Evolutionary conservation across 2,329 filamentous ascomycete genomes (phyloP).

Genomic region (Monosporascus sp.): DNA sequence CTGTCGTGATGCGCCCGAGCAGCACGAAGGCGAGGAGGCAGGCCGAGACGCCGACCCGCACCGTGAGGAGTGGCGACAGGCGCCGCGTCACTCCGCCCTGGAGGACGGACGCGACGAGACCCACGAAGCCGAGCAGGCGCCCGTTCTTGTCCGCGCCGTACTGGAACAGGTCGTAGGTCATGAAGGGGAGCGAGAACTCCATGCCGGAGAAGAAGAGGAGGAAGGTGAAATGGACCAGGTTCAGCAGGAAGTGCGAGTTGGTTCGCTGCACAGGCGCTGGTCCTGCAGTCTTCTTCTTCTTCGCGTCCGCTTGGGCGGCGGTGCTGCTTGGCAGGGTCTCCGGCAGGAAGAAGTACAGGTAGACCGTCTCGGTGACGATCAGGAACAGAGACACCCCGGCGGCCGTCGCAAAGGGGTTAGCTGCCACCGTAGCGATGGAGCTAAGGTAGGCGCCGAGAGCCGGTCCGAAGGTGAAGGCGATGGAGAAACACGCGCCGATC

Average conservation of each 20-base stretch:
- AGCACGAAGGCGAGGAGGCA: constrained; percentile 78
- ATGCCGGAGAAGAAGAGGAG: constrained; percentile 96
- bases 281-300: constrained; percentile 11
- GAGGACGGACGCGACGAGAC: constrained; percentile 83
- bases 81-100: constrained; percentile 89
- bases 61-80: constrained; percentile 72
- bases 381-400: constrained; percentile 81
- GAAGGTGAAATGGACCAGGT: constrained; percentile 82
- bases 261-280: constrained; percentile 48
- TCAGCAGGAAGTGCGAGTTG: constrained; percentile 79
- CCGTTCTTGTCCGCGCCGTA: constrained; percentile 79
- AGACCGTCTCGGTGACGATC: constrained; percentile 81
- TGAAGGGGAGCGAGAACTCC: constrained; percentile 95
- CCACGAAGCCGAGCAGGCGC: constrained; percentile 81
- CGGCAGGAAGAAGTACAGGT: constrained; percentile 77
- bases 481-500: constrained; percentile 92
- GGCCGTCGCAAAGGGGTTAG: constrained; percentile 90
- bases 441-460: constrained; percentile 84
- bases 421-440: constrained; percentile 68
- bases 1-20: constrained; percentile 63
- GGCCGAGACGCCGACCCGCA: constrained; percentile 71
- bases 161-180: constrained; percentile 90
- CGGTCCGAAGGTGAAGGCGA: constrained; percentile 95
- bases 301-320: constrained; percentile 18
- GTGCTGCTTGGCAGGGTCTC: constrained; percentile 71